Conservation (phyloP, 2,329 filamentous ascomycete genomes). For the Ophiosphaerella herpotricha region DNA sequence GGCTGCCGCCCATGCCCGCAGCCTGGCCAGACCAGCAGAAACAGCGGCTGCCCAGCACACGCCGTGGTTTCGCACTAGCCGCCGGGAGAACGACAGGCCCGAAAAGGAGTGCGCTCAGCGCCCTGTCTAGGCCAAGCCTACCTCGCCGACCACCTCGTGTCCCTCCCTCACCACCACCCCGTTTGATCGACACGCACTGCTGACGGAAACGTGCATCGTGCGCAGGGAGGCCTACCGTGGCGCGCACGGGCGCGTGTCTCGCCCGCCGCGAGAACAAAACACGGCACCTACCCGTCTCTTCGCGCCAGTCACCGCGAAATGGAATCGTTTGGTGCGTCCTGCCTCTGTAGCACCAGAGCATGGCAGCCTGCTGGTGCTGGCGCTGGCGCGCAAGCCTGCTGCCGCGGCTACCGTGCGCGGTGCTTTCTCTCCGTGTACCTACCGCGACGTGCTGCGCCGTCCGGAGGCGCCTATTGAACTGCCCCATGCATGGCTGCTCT, state of each 20-base stretch:
- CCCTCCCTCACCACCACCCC: conserved; percentile 18
- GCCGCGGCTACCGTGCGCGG: conserved; percentile 8
- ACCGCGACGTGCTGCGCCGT: neutral
- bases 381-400: conserved; percentile 6
- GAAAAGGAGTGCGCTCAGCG: conserved; percentile 32
- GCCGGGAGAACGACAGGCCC: conserved; percentile 30
- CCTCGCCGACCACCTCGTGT: conserved; percentile 44
- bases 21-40: no score
- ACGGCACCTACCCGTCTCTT: no score
- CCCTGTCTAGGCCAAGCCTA: conserved; percentile 28
- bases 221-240: conserved; percentile 16
- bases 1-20: no score
- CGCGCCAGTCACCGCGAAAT: no score
- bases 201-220: conserved; percentile 40
- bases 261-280: neutral
- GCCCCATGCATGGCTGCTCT: conserved; percentile 5
- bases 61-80: conserved; percentile 6
- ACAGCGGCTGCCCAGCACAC: no score
- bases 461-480: neutral
- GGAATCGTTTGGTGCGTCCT: no score
- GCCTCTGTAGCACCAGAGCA: no score
- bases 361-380: no score
- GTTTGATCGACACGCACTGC: conserved; percentile 45
- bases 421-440: conserved; percentile 17
- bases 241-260: conserved; percentile 7